phyloP scores from a whole-genome alignment of 2,329 filamentous ascomycete species.

The Scleromitrula shiraiana region DNA sequence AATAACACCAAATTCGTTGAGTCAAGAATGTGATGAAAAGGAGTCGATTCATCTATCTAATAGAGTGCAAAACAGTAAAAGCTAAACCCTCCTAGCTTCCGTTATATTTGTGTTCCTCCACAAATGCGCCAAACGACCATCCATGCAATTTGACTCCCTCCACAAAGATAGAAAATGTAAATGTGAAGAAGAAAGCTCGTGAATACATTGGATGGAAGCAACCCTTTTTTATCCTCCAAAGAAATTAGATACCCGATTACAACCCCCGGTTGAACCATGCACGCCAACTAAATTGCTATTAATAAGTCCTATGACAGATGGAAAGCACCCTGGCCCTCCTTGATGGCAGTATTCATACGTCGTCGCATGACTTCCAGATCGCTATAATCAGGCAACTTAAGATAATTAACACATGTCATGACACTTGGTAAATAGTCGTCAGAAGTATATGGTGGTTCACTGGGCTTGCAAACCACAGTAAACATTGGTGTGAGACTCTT shows the following conservation, averaged over 20 bases:
- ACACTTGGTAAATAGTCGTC: conserved; percentile 99
- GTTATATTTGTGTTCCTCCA: conserved; percentile 10
- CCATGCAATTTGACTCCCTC: conserved; percentile 28
- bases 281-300: conserved; percentile 11
- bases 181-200: conserved; percentile 8
- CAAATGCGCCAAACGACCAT: conserved; percentile 30
- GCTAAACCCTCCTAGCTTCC: conserved; percentile 16
- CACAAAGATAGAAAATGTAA: conserved; percentile 13
- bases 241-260: conserved; percentile 17
- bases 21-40: background rate
- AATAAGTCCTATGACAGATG: conserved; percentile 63
- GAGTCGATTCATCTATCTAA: conserved; percentile 22
- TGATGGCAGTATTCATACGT: conserved; percentile 77
- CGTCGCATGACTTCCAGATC: conserved; percentile 66
- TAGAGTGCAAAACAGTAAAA: conserved; percentile 15
- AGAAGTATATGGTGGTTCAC: conserved; percentile 83
- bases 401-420: conserved; percentile 99
- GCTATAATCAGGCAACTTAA: conserved; percentile 94
- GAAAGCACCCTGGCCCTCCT: conserved; percentile 95
- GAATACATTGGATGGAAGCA: conserved; percentile 19
- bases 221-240: conserved; percentile 11
- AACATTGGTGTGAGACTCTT: conserved; percentile 97
- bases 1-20: too few species aligned
- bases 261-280: conserved; percentile 7
- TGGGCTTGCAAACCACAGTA: conserved; percentile 98